Evolutionary conservation across 192 early-diverging fungal species (phyloP), one percentile per base, ranked within the genome.

Genomic region (Dissophora ornata): DNA sequence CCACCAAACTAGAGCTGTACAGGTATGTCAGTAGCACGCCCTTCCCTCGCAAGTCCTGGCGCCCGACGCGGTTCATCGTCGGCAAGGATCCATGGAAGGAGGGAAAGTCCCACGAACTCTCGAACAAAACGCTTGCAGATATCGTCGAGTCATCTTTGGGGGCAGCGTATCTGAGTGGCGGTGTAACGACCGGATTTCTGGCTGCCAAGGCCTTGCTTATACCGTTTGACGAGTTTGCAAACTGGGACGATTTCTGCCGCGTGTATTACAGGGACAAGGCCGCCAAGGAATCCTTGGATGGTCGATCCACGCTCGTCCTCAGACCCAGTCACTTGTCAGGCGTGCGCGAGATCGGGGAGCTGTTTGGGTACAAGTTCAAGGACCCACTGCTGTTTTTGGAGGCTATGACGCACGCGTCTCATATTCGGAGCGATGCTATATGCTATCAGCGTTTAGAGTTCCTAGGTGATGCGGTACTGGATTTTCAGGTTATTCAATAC

Each of bases 391-490:
- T 95, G 26, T 73, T 94, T 40, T 71, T 82, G 4, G 93, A 98
- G 60, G 96, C 95, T 0, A 73, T 98, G 52, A 96, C 96, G 0
- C 96, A 98, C 62, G 90, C 93, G 24, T 93, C 90, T 75, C 63
- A 81, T 3, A 82, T 84, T 16, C 79, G 84, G 1, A 44, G 52
- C 6, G 81, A 85, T 3, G 83, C 86, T 36, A 24, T 59, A 1
- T 93, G 91, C 73, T 98, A 96, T 71, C 92, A 98, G 79, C 88
- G 96, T 10, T 84, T 98, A 11, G 96, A 98, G 81, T 97, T 91
- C 62, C 65, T 97, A 41, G 96, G 96, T 41, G 89, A 91, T 53
- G 92, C 89, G 0, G 80, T 96, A 21, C 41, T 97, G 53, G 95
- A 97, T 74, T 94, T 90, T 63, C 80, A 93, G 53, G 78, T 92